Evolutionary conservation across 169 alveolate genomes (phyloP).

Genomic region (Plasmodium falciparum): DNA sequence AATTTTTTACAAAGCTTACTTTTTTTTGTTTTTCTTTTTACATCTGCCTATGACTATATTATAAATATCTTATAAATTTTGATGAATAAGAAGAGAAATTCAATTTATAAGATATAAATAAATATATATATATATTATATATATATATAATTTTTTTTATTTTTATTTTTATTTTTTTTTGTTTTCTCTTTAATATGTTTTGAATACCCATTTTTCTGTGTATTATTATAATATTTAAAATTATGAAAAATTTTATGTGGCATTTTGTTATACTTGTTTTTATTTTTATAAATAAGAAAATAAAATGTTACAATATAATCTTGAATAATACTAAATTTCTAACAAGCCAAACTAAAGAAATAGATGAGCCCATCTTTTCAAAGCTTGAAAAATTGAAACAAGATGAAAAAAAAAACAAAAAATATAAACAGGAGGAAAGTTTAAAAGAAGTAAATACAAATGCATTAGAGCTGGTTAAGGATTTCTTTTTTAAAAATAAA

Average conservation of each 20-base stretch:
- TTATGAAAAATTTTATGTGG: constrained; percentile 19
- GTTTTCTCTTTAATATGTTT: not conserved
- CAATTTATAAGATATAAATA: too few relatives aligned
- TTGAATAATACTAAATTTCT: constrained; percentile 37
- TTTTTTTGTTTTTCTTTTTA: too few relatives aligned
- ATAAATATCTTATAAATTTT: too few relatives aligned
- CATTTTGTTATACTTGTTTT: constrained; percentile 4
- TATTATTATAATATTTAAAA: not conserved
- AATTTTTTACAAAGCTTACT: too few relatives aligned
- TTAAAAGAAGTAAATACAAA: too few relatives aligned
- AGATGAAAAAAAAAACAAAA: constrained; percentile 1
- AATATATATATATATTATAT: not conserved
- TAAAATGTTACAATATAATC: constrained; percentile 50
- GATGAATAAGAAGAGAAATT: too few relatives aligned
- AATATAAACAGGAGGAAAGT: not conserved
- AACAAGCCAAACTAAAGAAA: not conserved
- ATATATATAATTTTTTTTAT: not conserved
- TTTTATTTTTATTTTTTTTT: constrained; percentile 2
- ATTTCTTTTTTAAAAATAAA: too few relatives aligned
- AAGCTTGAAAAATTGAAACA: not conserved
- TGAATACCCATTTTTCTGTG: too few relatives aligned
- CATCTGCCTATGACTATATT: too few relatives aligned
- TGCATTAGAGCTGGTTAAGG: too few relatives aligned
- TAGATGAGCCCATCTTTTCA: not conserved
- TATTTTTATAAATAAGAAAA: constrained; percentile 10